These are phyloP conservation scores for Pilatotrama ljubarskyi DNA, from an alignment of 768 basidiomycete species.

Conservation along the genomic window DNA sequence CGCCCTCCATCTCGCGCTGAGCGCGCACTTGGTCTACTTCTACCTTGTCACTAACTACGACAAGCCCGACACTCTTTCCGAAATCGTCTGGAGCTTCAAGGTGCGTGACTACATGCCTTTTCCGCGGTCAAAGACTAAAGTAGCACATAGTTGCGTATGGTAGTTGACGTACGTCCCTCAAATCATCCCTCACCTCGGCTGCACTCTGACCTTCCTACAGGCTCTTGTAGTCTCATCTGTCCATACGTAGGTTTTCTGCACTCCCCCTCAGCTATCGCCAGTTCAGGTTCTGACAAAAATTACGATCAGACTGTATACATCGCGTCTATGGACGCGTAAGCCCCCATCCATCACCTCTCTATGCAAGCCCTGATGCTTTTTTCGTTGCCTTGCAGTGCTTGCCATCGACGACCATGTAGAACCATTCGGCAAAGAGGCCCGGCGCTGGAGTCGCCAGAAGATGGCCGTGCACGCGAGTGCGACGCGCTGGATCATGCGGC, in stretches of 20 bases:
- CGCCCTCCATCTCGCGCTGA: slow-evolving; percentile 20
- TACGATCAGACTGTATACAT: slow-evolving; percentile 21
- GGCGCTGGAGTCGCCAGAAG: slow-evolving; percentile 16
- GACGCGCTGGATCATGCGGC: slow-evolving; percentile 13
- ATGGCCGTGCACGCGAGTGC: slow-evolving; percentile 3
- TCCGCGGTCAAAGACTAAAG: not conserved
- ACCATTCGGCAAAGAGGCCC: slow-evolving; percentile 16
- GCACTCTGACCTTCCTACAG: not conserved
- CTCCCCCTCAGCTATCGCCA: not conserved
- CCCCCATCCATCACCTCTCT: not conserved
- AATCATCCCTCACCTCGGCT: not conserved
- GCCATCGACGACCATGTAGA: slow-evolving; percentile 13
- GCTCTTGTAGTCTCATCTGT: slow-evolving; percentile 22
- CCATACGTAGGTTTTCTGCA: slow-evolving; percentile 17
- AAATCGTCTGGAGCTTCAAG: slow-evolving; percentile 25
- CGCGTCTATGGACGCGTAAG: slow-evolving; percentile 23
- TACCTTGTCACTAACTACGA: slow-evolving; percentile 23
- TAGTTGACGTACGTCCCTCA: slow-evolving; percentile 18
- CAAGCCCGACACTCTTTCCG: slow-evolving; percentile 16
- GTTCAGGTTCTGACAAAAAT: not conserved
- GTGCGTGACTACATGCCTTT: not conserved
- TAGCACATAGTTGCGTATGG: slow-evolving; percentile 13
- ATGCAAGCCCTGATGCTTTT: not conserved
- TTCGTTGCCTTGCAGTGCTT: not conserved
- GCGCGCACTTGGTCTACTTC: slow-evolving; percentile 23